Base-by-base conservation (phyloP, 495 filamentous ascomycete species). In the Monascus purpureus region DNA sequence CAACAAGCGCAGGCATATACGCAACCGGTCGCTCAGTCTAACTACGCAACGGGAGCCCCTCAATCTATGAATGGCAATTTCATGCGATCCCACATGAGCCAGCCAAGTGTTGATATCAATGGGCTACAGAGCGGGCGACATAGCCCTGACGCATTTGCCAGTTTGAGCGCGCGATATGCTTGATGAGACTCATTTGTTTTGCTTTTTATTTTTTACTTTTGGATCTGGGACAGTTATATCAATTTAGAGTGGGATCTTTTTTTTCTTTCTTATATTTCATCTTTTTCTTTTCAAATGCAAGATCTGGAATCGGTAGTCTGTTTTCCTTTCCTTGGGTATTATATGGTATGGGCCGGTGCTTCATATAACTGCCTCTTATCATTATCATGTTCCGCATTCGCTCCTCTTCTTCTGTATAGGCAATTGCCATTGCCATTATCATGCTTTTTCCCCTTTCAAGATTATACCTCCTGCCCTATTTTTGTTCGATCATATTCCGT, bases 111-210 rank as follows among this genome's bases (percentile, higher is more conserved):
- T 36, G 84, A 81, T 46, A 69, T 94, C 51, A 81, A 73, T 42
- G 62, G 55, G 25, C 74, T 75, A 61, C 77, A 66, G 61, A 75
- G 68, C 39, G 87, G 88, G 6, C 67, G 88, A 27, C 86, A 95
- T 53, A 93, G 85, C 44, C 90, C 90, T 12, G 90, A 97, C 61
- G 88, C 90, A 18, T 97, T 96, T 70, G 79, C 86, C n/a, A 87
- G 81, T 43, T 60, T 97, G 49, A 95, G 87, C 50, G 76, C 83
- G 31, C 51, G 59, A 31, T 57, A 59, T 34, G 49, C 49, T 29
- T 59, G 36, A 49, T n/a, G 25, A 27, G 4, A n/a, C n/a, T 34
- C 23, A 16, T 34, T 35, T 25, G 13, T 31, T 29, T 26, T 5
- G 23, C 13, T 17, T 12, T 24, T n/a, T 13, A 9, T 41, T 15